Percentiles rank a stretch among this genome's conserved stretches.
Conservation (phyloP, 495 filamentous ascomycete genomes). For the Parathielavia appendiculata region DNA sequence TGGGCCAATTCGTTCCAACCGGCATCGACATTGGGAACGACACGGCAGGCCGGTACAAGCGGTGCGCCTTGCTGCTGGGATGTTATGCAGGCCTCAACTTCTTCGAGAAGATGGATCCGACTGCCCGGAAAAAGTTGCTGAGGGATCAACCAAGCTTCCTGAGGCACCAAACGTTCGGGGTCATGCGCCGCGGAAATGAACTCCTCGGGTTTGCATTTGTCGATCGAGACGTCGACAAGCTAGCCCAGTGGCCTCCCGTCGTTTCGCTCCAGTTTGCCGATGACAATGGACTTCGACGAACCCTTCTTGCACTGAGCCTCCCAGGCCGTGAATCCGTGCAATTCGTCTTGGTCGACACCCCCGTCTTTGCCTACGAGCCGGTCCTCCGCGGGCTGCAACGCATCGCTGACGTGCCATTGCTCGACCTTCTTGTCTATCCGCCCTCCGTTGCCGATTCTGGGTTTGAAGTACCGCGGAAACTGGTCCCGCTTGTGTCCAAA, state of each 20-base stretch:
- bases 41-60: constrained; percentile 23
- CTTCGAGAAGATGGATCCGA: constrained; percentile 27
- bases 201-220: constrained; percentile 60
- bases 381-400: constrained; percentile 57
- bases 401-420: constrained; percentile 49
- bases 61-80: constrained; percentile 43
- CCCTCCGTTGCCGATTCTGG: not conserved
- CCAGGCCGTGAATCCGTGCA: constrained; percentile 39
- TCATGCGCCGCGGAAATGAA: constrained; percentile 46
- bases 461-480: not conserved
- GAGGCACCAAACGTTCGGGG: constrained; percentile 58
- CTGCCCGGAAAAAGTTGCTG: constrained; percentile 44
- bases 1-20: constrained; percentile 24
- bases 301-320: constrained; percentile 40
- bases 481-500: not conserved
- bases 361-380: constrained; percentile 70
- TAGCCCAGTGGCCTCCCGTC: constrained; percentile 43
- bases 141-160: constrained; percentile 47
- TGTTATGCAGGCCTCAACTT: constrained; percentile 44
- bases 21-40: constrained; percentile 30
- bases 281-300: constrained; percentile 27
- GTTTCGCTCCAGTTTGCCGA: constrained; percentile 52
- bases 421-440: constrained; percentile 45
- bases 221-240: constrained; percentile 51
- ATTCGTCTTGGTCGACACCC: constrained; percentile 56